Evolutionary conservation across 352 stramenopile species (phyloP), one percentile per base, ranked within the genome.

Genomic region (Pythium utonaiense): DNA sequence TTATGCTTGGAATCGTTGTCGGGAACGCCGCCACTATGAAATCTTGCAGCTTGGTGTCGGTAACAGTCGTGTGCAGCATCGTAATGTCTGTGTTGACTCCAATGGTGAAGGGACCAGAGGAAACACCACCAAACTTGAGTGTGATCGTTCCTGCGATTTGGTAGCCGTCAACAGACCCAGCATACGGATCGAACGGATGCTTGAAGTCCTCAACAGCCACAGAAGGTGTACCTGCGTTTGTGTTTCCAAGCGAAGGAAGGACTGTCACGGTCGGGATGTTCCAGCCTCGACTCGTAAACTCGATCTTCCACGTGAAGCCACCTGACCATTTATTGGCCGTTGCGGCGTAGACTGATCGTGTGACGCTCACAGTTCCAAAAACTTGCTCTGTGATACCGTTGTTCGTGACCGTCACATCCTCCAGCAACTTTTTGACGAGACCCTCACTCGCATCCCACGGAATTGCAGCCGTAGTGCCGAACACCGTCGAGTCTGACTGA

Each of bases 251-350:
- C 6, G 63, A 44, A 1, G 10, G 27, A 21, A 69, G 60, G 6
- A 74, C 62, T 2, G 45, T 69, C 74, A 98, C 88, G 19, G 56
- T 83, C 3, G 92, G 94, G 49, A 98, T 88, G 62, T 98, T 81
- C 67, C 90, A 79, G 2, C 80, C 74, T 1, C 86, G 73, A 47
- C 71, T 83, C 2, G 76, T 80, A 56, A 98, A 99, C 21, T 93
- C 97, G 57, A 99, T 91, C 24, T 87, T 83, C 95, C 95, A 99
- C 22, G 84, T 88, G 60, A 97, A 98, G 3, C 91, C 90, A 16
- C 96, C 96, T 6, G 88, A 97, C 93, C 94, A 98, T 42, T 97
- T 89, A 53, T 80, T 79, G 2, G 69, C 78, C 13, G 87, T 82
- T 6, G 89, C 77, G 38, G 86, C 77, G 65, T 88, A 98, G n/a